phyloP scores from a whole-genome alignment of 2,329 filamentous ascomycete species.

The Conoideocrella luteorostrata region DNA sequence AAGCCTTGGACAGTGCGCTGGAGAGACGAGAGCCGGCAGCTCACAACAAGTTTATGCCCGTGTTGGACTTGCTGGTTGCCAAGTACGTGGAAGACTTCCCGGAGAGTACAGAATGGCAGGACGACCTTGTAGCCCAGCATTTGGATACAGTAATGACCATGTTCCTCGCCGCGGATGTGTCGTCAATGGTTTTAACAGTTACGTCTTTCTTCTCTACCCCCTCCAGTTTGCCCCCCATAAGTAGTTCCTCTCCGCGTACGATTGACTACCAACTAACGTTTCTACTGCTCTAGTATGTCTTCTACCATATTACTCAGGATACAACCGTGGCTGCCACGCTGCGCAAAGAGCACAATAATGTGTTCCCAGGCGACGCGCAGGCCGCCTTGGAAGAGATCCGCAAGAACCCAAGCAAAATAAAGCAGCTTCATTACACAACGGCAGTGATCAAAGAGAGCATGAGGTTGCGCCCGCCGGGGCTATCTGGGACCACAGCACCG shows the following conservation, averaged over 20 bases:
- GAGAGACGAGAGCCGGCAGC: neutral
- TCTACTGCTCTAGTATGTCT: conserved; percentile 1
- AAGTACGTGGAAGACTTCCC: conserved; percentile 1
- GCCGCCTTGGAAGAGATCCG: neutral
- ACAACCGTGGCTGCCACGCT: conserved; percentile 2
- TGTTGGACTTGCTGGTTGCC: conserved; percentile 1
- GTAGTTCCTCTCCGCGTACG: too few relatives aligned
- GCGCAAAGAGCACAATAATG: conserved; percentile 1
- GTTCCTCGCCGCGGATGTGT: conserved; percentile 4
- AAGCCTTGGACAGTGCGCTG: neutral
- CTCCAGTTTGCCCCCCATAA: too few relatives aligned
- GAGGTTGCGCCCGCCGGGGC: conserved; percentile 2
- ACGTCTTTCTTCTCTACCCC: neutral
- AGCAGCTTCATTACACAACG: conserved; percentile 4
- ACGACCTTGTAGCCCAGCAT: neutral
- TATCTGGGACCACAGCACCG: neutral
- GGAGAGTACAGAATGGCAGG: neutral
- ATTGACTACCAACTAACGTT: neutral
- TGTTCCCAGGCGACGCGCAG: neutral
- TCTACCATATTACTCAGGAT: conserved; percentile 1
- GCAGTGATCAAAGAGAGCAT: conserved; percentile 6
- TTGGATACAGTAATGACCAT: conserved; percentile 4
- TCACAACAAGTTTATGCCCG: conserved; percentile 1
- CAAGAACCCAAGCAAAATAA: conserved; percentile 1
- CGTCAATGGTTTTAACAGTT: conserved; percentile 7